phyloP scores from a whole-genome alignment of 2,329 filamentous ascomycete species.

The Parascedosporium putredinis region DNA sequence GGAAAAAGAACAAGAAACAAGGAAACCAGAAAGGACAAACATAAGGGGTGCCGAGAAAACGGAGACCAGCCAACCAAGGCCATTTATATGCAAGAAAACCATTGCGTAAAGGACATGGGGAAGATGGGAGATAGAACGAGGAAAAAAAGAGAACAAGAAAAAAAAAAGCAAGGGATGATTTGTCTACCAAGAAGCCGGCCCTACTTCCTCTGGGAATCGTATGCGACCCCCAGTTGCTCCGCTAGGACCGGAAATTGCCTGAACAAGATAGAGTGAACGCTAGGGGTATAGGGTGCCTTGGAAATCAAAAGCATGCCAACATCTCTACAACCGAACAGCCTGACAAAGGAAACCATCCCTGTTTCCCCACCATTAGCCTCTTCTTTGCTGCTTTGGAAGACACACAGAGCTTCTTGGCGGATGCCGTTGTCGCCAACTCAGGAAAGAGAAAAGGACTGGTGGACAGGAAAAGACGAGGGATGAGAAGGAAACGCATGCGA shows the following conservation, averaged over 20 bases:
- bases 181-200: constrained; percentile 2
- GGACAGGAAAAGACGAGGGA: background rate
- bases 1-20: background rate
- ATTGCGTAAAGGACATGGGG: too few relatives aligned
- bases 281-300: constrained; percentile 2
- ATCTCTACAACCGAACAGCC: background rate
- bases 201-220: background rate
- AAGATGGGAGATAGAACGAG: too few relatives aligned
- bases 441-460: background rate
- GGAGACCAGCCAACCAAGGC: background rate
- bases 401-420: background rate
- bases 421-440: background rate
- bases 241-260: background rate
- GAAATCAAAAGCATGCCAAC: background rate
- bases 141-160: too few relatives aligned
- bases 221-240: background rate
- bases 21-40: too few relatives aligned
- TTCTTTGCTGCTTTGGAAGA: too few relatives aligned
- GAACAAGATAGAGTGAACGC: background rate
- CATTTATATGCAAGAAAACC: constrained; percentile 2
- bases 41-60: too few relatives aligned
- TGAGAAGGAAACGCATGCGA: too few relatives aligned
- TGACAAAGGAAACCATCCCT: background rate
- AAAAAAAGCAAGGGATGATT: background rate
- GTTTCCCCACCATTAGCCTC: background rate